phyloP scores from a whole-genome alignment of 257 asterid genomes.

The Solanum lycopersicoides region DNA sequence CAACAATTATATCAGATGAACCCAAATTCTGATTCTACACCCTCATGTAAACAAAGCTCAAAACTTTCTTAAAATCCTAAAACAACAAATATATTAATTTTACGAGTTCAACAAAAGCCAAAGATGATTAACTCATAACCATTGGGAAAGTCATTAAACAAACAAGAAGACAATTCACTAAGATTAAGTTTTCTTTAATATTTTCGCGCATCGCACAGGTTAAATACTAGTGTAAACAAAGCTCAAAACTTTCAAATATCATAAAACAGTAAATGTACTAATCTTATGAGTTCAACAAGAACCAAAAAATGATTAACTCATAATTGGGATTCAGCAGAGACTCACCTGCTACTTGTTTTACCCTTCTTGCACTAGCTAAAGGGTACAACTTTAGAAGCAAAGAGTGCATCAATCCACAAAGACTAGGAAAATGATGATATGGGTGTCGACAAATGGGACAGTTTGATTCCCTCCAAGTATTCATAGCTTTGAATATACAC shows the following conservation, averaged over 20 bases:
- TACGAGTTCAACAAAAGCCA: background rate
- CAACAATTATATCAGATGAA: background rate
- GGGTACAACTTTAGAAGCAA: conserved; percentile 49
- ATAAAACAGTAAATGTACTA: background rate
- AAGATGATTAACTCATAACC: background rate
- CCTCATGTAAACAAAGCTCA: background rate
- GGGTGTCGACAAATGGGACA: conserved; percentile 58
- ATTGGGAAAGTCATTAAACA: background rate
- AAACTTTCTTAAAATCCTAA: background rate
- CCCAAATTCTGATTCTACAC: background rate
- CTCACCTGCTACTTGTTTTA: conserved; percentile 46
- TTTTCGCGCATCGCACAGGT: background rate
- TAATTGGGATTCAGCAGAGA: background rate
- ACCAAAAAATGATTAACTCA: background rate
- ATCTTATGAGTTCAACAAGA: background rate
- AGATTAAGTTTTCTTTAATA: background rate
- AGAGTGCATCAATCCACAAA: conserved; percentile 39
- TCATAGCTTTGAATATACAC: conserved; percentile 50
- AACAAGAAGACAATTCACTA: background rate
- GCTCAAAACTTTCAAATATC: background rate
- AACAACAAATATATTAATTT: background rate
- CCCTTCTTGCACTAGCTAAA: conserved; percentile 33
- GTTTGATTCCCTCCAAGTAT: conserved; percentile 17
- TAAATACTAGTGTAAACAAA: background rate
- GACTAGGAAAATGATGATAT: conserved; percentile 47